Conservation (phyloP, 176 grass and related monocot species). For the Triticum urartu region DNA sequence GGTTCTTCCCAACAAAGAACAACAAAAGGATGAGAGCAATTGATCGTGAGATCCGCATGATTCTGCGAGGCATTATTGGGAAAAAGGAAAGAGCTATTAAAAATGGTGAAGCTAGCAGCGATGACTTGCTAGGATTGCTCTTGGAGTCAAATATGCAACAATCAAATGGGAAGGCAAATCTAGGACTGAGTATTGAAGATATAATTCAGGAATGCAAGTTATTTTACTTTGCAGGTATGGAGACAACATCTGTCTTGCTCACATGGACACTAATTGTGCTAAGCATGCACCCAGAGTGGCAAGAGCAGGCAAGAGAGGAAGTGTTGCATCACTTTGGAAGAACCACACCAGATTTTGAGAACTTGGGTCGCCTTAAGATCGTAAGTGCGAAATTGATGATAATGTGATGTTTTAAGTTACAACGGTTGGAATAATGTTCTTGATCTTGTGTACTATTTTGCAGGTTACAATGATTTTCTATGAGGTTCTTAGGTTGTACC, state of each 20-base stretch:
- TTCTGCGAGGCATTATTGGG: constrained; percentile 56
- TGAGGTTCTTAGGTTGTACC: constrained; percentile 67
- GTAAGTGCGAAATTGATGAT: constrained; percentile 32
- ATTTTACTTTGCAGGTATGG: constrained; percentile 11
- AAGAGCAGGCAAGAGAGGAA: constrained; percentile 63
- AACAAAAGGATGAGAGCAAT: constrained; percentile 53
- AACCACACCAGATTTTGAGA: constrained; percentile 50
- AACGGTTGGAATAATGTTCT: not conserved
- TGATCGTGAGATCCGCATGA: constrained; percentile 24
- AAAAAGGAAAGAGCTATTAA: constrained; percentile 47
- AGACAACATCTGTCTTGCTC: not conserved
- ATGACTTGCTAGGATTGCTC: constrained; percentile 59
- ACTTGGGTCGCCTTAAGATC: constrained; percentile 8
- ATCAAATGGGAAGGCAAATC: constrained; percentile 33
- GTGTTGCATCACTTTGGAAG: constrained; percentile 59
- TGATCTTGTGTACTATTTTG: not conserved
- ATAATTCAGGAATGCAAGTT: constrained; percentile 78
- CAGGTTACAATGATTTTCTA: constrained; percentile 71
- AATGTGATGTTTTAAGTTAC: not conserved
- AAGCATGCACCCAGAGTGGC: constrained; percentile 79
- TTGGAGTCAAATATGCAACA: constrained; percentile 62
- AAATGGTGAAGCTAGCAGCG: constrained; percentile 31
- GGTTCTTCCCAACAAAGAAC: constrained; percentile 60
- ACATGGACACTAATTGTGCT: constrained; percentile 34
- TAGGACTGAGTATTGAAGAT: constrained; percentile 32